Percentiles rank a stretch among this genome's conserved stretches.
Conservation (phyloP, 2,329 filamentous ascomycete genomes). For the Aspergillus fischeri region DNA sequence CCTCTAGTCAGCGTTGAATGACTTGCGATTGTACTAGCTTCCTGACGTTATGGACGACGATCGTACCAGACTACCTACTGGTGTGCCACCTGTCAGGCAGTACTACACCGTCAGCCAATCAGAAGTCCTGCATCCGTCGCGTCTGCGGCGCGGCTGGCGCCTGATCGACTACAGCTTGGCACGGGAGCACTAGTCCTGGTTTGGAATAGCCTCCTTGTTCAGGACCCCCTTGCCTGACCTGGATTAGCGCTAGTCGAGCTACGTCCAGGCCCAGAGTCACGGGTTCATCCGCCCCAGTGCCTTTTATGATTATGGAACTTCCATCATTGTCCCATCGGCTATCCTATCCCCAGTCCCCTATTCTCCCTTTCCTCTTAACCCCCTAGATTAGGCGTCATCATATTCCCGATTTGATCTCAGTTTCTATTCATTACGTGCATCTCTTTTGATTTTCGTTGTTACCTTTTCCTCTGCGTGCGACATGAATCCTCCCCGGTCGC, state of each 20-base stretch:
- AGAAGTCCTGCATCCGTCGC: slow-evolving; percentile 10
- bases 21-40: not conserved
- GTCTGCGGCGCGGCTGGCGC: slow-evolving; percentile 10
- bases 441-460: not conserved
- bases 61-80: not conserved
- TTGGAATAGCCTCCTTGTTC: slow-evolving; percentile 12
- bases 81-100: not conserved
- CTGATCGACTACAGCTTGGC: slow-evolving; percentile 23
- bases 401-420: slow-evolving; percentile 4
- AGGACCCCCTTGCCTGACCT: slow-evolving; percentile 16
- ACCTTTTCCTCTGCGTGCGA: slow-evolving; percentile 20
- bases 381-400: slow-evolving; percentile 6
- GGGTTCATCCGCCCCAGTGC: slow-evolving; percentile 25
- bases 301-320: slow-evolving; percentile 18
- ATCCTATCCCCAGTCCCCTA: slow-evolving; percentile 5
- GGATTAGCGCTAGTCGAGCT: slow-evolving; percentile 29
- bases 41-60: not conserved
- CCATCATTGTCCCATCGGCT: slow-evolving; percentile 17
- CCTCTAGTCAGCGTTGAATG: not conserved
- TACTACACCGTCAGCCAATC: slow-evolving; percentile 14
- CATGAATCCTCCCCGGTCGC: slow-evolving; percentile 34
- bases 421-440: not conserved
- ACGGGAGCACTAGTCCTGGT: slow-evolving; percentile 35
- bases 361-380: slow-evolving; percentile 4
- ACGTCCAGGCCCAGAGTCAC: slow-evolving; percentile 28